Evolutionary conservation across 2,329 filamentous ascomycete genomes (phyloP).

Genomic region (Boeremia exigua): DNA sequence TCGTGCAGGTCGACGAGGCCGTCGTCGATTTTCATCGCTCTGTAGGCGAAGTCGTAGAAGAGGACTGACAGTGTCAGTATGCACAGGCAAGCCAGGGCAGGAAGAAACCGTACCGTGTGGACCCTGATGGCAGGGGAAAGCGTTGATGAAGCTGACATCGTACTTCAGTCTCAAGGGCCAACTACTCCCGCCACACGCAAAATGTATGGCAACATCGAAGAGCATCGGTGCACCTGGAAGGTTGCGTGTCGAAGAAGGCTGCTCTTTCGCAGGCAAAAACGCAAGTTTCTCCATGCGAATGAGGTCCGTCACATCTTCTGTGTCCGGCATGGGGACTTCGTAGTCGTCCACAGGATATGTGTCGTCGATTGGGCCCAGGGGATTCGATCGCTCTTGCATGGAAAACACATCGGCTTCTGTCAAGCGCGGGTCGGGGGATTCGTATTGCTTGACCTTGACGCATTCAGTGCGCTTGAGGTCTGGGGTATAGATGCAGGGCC

Average conservation of each 20-base stretch:
- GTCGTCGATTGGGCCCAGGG: conserved; percentile 68
- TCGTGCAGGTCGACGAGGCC: conserved; percentile 67
- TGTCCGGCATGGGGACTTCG: conserved; percentile 63
- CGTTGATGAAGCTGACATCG: conserved; percentile 51
- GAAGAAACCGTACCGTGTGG: conserved; percentile 46
- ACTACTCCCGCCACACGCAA: conserved; percentile 49
- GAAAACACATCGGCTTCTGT: conserved; percentile 65
- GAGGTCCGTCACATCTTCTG: conserved; percentile 66
- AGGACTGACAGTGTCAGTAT: conserved; percentile 55
- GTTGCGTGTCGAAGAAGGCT: conserved; percentile 34
- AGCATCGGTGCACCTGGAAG: conserved; percentile 41
- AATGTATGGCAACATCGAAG: conserved; percentile 49
- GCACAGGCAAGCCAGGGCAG: too few relatives aligned
- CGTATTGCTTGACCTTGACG: conserved; percentile 68
- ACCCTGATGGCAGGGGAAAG: conserved; percentile 51
- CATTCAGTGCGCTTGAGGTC: conserved; percentile 74
- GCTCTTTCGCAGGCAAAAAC: conserved; percentile 58
- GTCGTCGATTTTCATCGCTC: conserved; percentile 66
- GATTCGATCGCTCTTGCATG: conserved; percentile 72
- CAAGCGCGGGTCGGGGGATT: conserved; percentile 61
- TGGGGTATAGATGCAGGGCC: conserved; percentile 70
- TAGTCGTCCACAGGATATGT: conserved; percentile 72
- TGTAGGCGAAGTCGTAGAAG: conserved; percentile 73
- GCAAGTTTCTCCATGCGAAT: conserved; percentile 73
- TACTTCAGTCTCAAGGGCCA: conserved; percentile 49